Base-by-base conservation (phyloP, 2,329 filamentous ascomycete species). In the Torrubiellomyces zombiae region DNA sequence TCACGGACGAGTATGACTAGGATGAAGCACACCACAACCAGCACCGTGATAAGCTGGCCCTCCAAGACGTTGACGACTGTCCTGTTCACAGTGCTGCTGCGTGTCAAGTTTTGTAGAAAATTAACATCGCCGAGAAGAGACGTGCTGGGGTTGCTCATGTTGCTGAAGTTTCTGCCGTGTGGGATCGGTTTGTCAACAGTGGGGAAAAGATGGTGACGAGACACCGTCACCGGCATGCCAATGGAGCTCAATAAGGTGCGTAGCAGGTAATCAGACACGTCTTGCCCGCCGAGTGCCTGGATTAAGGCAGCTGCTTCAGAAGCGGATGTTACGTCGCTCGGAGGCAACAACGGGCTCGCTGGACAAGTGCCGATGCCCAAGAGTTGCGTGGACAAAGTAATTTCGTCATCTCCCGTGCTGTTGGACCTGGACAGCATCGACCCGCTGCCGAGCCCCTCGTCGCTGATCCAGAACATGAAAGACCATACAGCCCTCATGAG, bases 1-100 rank as follows among this genome's bases (percentile, higher is more conserved):
- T 98, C 89, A 23, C 91, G 63, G 23, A 98, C 94, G 4, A 98
- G 55, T 38, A 98, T 98, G 20, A 98, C 74, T n/a, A 98, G 57
- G 30, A 98, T 94, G 49, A 95, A 98, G 29, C 77, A 83, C 21
- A 93, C 66, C 6, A 98, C 86, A 25, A 95, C 81, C 8, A 91
- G 56, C 5, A 94, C 56, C 1, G 86, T 98, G 37, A 98, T 93
- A 23, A 95, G 68, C 44, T 93, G 85, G 4, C 89, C 89, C 53
- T 98, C 89, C 4, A 94, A 56, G 1, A 86, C 69, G 37, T 83
- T 76, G 26, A 95, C 73, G 10, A 94, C 53, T 25, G 77, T 64
- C 23, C 75, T 71, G 47, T 95, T 95, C 29, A 91, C 43, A 9
- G 66, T 59, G 2, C 75, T 62, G 24, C 72, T 80, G 4, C 70